Conservation (phyloP, 225 moss, liverwort and hornwort genomes). For the Bryum argenteum region DNA sequence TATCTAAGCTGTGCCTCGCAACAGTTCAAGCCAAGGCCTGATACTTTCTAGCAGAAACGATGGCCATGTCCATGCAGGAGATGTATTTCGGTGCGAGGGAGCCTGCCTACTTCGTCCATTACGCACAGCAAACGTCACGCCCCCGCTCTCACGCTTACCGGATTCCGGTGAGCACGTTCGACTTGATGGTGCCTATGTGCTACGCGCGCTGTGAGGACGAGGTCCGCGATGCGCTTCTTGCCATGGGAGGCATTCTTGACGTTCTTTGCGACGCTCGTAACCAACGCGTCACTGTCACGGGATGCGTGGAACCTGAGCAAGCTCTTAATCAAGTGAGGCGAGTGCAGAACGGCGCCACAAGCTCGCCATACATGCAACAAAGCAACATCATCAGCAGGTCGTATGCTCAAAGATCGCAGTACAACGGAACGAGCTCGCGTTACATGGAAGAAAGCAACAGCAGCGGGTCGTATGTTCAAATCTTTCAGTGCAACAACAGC, state of each 20-base stretch:
- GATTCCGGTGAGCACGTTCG: constrained; percentile 21
- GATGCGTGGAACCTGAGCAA: constrained; percentile 36
- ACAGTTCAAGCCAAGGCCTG: not conserved
- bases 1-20: constrained; percentile 2
- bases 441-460: not conserved
- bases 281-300: constrained; percentile 41
- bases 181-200: constrained; percentile 55
- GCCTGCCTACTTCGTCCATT: constrained; percentile 29
- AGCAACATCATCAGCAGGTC: constrained; percentile 5
- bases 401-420: not conserved
- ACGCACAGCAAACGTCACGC: constrained; percentile 18
- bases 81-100: constrained; percentile 32
- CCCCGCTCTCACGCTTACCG: constrained; percentile 13
- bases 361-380: constrained; percentile 25
- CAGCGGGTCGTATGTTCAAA: constrained; percentile 6
- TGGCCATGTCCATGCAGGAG: constrained; percentile 51
- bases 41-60: constrained; percentile 17
- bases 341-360: constrained; percentile 31
- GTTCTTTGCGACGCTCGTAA: constrained; percentile 29
- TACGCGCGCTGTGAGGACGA: constrained; percentile 40
- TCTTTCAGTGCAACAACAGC: not conserved
- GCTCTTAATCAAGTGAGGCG: constrained; percentile 39
- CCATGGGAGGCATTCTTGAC: constrained; percentile 24
- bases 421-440: constrained; percentile 14
- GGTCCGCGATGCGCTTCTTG: constrained; percentile 42